phyloP scores from a whole-genome alignment of 257 asterid genomes.

The Echites panduratus region DNA sequence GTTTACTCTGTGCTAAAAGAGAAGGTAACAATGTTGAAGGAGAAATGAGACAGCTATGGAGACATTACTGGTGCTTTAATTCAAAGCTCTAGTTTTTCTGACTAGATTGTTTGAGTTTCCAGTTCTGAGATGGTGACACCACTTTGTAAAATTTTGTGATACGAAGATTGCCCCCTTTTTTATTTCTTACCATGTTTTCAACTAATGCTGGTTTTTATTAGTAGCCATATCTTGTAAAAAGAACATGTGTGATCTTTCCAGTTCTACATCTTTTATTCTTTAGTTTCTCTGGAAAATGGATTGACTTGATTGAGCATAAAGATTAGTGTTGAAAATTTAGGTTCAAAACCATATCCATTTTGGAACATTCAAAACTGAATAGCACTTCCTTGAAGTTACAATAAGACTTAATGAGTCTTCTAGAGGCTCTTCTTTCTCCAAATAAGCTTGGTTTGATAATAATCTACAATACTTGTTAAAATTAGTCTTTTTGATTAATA shows the following conservation, averaged over 20 bases:
- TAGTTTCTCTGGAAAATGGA: neutral
- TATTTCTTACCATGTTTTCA: too few species aligned
- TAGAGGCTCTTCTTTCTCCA: too few species aligned
- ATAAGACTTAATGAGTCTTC: too few species aligned
- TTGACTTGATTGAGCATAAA: neutral
- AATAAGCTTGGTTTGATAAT: conserved; percentile 3
- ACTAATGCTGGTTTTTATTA: too few species aligned
- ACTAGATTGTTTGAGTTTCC: neutral
- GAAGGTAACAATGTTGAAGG: neutral
- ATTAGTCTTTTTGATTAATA: conserved; percentile 2
- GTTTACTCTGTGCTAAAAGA: neutral
- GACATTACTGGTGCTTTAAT: neutral
- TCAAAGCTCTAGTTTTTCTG: neutral
- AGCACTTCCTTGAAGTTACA: neutral
- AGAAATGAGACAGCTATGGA: neutral
- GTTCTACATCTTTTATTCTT: neutral
- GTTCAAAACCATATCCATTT: neutral
- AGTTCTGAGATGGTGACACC: too few species aligned
- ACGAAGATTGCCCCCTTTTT: too few species aligned
- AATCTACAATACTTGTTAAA: neutral
- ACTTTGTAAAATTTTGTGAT: too few species aligned
- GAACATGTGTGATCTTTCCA: neutral
- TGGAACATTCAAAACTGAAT: neutral
- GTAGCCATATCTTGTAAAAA: too few species aligned
- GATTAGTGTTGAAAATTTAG: neutral